Conservation (phyloP, 139 green algal genomes). For the Micractinium conductrix region DNA sequence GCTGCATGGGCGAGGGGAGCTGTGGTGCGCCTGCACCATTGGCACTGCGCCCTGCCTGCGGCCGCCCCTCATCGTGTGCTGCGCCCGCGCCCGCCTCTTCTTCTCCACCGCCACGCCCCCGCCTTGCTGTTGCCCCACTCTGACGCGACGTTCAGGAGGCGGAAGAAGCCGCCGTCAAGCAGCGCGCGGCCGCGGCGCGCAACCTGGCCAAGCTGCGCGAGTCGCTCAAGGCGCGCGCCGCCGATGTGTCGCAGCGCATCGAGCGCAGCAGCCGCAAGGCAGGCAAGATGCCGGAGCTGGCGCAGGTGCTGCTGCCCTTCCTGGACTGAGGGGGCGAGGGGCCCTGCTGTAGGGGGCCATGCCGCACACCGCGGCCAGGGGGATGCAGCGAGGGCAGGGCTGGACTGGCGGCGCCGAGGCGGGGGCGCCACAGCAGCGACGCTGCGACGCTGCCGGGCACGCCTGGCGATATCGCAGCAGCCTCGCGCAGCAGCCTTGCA, state of each 20-base stretch:
- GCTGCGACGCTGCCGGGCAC: too few species aligned
- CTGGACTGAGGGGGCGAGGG: neutral
- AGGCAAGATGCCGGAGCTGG: conserved; percentile 37
- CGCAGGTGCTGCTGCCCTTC: conserved; percentile 30
- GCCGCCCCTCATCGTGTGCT: too few species aligned
- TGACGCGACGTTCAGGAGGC: neutral
- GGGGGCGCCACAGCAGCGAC: too few species aligned
- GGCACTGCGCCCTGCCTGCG: neutral
- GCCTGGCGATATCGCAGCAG: too few species aligned
- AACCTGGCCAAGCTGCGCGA: neutral
- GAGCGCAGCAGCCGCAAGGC: conserved; percentile 11
- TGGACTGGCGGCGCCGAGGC: too few species aligned
- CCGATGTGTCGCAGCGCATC: conserved; percentile 1
- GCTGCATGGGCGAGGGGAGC: neutral
- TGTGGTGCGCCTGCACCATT: neutral
- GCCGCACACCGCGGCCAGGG: too few species aligned
- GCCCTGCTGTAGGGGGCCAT: too few species aligned
- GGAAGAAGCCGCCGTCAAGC: neutral
- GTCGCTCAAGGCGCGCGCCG: neutral
- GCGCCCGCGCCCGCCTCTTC: too few species aligned
- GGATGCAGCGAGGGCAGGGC: too few species aligned
- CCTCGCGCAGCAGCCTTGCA: too few species aligned
- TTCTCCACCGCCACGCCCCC: neutral
- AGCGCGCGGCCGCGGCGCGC: neutral
- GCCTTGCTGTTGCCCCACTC: neutral